A percentile compares a stretch with the other conserved stretches of the same genome.
Conservation (phyloP, 225 moss, liverwort and hornwort genomes). For the Pseudoscleropodium purum region DNA sequence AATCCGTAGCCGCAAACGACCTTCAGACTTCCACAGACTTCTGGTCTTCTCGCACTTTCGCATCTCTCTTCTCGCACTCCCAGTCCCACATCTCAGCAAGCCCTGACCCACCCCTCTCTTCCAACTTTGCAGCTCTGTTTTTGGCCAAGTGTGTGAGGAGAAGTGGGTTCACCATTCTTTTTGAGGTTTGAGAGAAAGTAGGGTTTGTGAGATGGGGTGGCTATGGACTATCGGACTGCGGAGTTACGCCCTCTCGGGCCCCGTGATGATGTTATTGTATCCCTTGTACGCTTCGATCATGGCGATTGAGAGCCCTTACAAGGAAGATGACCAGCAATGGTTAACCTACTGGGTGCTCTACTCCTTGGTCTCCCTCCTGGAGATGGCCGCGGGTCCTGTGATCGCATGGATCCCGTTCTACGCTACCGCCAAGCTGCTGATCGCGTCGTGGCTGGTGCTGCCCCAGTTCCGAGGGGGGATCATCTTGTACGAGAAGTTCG, state of each 20-base stretch:
- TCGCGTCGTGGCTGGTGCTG: slow-evolving; percentile 39
- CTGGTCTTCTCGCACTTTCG: background rate
- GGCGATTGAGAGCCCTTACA: slow-evolving; percentile 52
- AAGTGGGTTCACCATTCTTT: no score
- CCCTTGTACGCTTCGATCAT: slow-evolving; percentile 46
- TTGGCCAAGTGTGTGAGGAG: background rate
- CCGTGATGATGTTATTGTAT: slow-evolving; percentile 46
- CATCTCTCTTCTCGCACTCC: background rate
- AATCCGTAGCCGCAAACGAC: background rate
- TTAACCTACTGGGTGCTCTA: slow-evolving; percentile 56
- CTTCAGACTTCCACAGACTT: background rate
- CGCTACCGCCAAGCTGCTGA: slow-evolving; percentile 24
- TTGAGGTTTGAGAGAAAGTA: background rate
- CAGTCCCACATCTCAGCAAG: no score
- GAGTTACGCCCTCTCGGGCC: slow-evolving; percentile 21
- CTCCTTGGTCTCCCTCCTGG: slow-evolving; percentile 30
- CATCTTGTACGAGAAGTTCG: slow-evolving; percentile 34
- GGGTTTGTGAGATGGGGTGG: slow-evolving; percentile 24
- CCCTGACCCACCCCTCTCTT: background rate
- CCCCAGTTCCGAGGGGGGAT: slow-evolving; percentile 47
- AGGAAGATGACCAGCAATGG: slow-evolving; percentile 65
- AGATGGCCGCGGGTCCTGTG: slow-evolving; percentile 32
- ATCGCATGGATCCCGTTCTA: slow-evolving; percentile 42
- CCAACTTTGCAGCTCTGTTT: background rate
- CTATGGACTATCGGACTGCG: slow-evolving; percentile 6